Conservation (phyloP, 1,284 basidiomycete species). For the Takashimella koratensis region DNA sequence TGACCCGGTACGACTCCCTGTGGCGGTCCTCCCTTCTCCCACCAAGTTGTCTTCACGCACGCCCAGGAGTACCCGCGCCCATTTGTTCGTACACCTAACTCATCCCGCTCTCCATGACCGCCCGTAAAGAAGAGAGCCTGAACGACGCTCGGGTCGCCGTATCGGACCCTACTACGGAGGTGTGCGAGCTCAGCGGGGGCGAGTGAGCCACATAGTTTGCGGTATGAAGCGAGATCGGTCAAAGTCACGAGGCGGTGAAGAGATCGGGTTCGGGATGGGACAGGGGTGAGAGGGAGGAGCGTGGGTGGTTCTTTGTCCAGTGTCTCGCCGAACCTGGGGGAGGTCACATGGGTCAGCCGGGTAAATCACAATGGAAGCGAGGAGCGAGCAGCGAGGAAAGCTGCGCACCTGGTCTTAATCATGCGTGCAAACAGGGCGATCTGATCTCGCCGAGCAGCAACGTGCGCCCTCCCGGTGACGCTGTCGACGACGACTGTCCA, state of each 20-base stretch:
- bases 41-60: slow-evolving; percentile 69
- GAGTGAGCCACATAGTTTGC: slow-evolving; percentile 67
- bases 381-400: too few species aligned
- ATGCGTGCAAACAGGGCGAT: slow-evolving; percentile 53
- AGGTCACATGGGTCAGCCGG: neutral
- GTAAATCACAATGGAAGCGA: neutral
- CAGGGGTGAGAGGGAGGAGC: slow-evolving; percentile 32
- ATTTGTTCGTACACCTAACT: slow-evolving; percentile 38
- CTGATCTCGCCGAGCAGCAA: slow-evolving; percentile 67
- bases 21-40: slow-evolving; percentile 60
- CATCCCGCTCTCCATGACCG: slow-evolving; percentile 50
- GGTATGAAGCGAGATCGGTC: slow-evolving; percentile 65
- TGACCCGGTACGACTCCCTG: slow-evolving; percentile 44
- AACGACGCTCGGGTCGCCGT: slow-evolving; percentile 65
- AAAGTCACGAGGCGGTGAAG: slow-evolving; percentile 67
- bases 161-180: slow-evolving; percentile 62
- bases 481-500: slow-evolving; percentile 63
- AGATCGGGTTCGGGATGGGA: slow-evolving; percentile 52
- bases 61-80: slow-evolving; percentile 57
- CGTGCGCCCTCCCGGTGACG: slow-evolving; percentile 68
- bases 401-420: slow-evolving; percentile 46
- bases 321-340: slow-evolving; percentile 40
- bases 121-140: slow-evolving; percentile 64
- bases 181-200: slow-evolving; percentile 67
- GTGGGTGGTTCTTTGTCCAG: slow-evolving; percentile 43